These are phyloP conservation scores for Eucommia ulmoides DNA, from an alignment of 257 asterid genomes.

Conservation along the genomic window DNA sequence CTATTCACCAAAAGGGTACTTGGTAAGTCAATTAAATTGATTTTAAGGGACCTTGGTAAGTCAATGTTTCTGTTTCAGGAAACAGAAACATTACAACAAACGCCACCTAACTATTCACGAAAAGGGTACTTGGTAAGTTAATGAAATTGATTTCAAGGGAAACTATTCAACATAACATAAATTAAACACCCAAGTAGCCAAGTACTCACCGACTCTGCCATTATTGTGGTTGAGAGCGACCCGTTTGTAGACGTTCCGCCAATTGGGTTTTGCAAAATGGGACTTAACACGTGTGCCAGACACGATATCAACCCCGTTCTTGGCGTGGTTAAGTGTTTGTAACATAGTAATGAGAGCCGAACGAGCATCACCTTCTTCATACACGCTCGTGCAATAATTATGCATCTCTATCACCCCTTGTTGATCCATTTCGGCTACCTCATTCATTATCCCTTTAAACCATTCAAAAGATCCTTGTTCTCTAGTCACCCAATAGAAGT, in stretches of 20 bases:
- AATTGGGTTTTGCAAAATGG: slow-evolving; percentile 84
- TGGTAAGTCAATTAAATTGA: no score
- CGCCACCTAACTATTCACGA: no score
- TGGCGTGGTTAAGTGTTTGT: slow-evolving; percentile 74
- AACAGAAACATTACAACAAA: no score
- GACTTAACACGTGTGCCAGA: slow-evolving; percentile 84
- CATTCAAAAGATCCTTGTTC: slow-evolving; percentile 87
- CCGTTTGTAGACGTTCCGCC: slow-evolving; percentile 68
- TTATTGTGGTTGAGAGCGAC: slow-evolving; percentile 59
- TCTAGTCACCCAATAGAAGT: slow-evolving; percentile 82
- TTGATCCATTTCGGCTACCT: slow-evolving; percentile 66
- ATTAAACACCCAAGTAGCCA: no score
- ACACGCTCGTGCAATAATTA: slow-evolving; percentile 81
- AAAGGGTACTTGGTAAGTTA: no score
- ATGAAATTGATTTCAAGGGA: no score
- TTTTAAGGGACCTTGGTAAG: no score
- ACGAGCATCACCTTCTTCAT: slow-evolving; percentile 83
- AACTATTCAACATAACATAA: no score
- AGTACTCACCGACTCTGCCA: slow-evolving; percentile 54
- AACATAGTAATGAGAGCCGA: slow-evolving; percentile 83
- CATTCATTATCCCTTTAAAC: slow-evolving; percentile 87
- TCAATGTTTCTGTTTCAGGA: no score
- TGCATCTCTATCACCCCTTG: slow-evolving; percentile 77
- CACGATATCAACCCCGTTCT: slow-evolving; percentile 66
- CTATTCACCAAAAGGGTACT: no score